A percentile compares a stretch with the other conserved stretches of the same genome.
Evolutionary conservation across 805 yeast genomes (phyloP).

Genomic region (Cyberlindnera nakhonratchasimensis): DNA sequence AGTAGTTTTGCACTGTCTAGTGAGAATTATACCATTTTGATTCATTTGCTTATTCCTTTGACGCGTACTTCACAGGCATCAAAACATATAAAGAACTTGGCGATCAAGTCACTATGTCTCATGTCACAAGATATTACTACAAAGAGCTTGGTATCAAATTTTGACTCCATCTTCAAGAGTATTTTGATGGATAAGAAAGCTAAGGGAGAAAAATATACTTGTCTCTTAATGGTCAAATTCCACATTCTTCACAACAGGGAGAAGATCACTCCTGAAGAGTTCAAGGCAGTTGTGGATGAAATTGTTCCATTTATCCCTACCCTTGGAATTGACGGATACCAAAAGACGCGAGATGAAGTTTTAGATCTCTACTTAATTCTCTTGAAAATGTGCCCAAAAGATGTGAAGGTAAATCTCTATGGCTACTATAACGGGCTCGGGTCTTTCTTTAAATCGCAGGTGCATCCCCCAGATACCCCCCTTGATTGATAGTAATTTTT

Average conservation of each 20-base stretch:
- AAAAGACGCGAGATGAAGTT: constrained; percentile 22
- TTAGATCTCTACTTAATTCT: constrained; percentile 21
- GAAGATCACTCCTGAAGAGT: constrained; percentile 6
- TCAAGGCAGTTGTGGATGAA: constrained; percentile 4
- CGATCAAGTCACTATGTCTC: constrained; percentile 25
- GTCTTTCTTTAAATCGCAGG: constrained; percentile 12
- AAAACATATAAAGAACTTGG: constrained; percentile 12
- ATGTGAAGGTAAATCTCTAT: neutral
- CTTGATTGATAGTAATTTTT: too few relatives aligned
- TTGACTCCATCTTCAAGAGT: constrained; percentile 17
- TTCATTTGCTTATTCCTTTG: constrained; percentile 24
- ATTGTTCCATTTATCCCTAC: constrained; percentile 8
- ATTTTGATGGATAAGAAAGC: constrained; percentile 17
- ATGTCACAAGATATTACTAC: constrained; percentile 24
- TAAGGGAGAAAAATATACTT: constrained; percentile 25
- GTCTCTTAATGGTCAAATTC: constrained; percentile 25
- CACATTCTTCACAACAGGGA: constrained; percentile 16
- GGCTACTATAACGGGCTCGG: constrained; percentile 16
- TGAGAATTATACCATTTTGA: constrained; percentile 15
- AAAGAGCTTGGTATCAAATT: constrained; percentile 17
- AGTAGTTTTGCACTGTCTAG: constrained; percentile 11
- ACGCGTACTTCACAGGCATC: constrained; percentile 21
- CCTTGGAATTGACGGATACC: constrained; percentile 21
- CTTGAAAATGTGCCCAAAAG: constrained; percentile 4
- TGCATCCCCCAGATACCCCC: constrained; percentile 5